phyloP scores from a whole-genome alignment of 805 yeast species.

The Lipomyces starkeyi region DNA sequence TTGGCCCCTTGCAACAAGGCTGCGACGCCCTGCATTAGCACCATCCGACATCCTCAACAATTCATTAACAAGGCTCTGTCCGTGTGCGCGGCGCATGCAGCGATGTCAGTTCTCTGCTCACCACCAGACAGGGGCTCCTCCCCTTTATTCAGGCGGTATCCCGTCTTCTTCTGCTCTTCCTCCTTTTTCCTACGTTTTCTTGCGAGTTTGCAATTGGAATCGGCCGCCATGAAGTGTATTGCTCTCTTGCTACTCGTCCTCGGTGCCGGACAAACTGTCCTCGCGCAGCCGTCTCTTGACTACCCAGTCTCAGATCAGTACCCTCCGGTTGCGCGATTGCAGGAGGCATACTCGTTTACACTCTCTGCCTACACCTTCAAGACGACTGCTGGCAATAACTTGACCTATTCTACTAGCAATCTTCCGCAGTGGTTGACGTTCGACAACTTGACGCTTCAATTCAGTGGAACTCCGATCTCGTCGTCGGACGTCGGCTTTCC shows the following conservation, averaged over 20 bases:
- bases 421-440: constrained; percentile 83
- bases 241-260: constrained; percentile 3
- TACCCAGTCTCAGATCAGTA: constrained; percentile 83
- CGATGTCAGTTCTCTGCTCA: neutral
- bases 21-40: neutral
- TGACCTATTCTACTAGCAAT: constrained; percentile 61
- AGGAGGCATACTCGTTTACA: constrained; percentile 64
- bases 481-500: constrained; percentile 45
- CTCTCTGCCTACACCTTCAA: constrained; percentile 75
- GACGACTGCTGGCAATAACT: constrained; percentile 49
- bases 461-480: constrained; percentile 67
- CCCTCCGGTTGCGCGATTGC: constrained; percentile 84
- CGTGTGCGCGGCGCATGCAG: neutral
- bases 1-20: neutral
- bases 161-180: neutral
- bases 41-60: neutral
- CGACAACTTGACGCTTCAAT: constrained; percentile 62
- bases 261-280: constrained; percentile 4
- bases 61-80: neutral
- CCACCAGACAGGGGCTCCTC: neutral
- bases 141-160: neutral
- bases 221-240: neutral
- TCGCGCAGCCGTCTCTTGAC: constrained; percentile 61
- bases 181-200: neutral
- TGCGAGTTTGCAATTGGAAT: neutral